Evolutionary conservation across 2,329 filamentous ascomycete species (phyloP).

Genomic region (Pestalotiopsis sp.): DNA sequence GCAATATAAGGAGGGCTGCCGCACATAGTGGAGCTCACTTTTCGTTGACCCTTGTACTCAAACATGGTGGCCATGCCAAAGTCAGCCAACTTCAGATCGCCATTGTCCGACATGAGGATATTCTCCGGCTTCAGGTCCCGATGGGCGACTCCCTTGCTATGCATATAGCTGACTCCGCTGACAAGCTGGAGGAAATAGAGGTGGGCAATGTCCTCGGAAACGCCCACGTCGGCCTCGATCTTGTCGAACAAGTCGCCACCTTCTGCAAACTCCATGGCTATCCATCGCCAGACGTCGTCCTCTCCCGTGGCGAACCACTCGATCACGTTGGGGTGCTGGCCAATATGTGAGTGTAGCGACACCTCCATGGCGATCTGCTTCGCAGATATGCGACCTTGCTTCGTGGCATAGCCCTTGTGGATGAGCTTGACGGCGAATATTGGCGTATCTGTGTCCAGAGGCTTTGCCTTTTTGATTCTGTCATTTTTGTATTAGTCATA

Average conservation of each 20-base stretch:
- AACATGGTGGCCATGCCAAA: slow-evolving; percentile 96
- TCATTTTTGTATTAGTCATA: slow-evolving; percentile 16
- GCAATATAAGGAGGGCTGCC: slow-evolving; percentile 97
- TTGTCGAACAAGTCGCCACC: slow-evolving; percentile 98
- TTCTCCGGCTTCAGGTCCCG: slow-evolving; percentile 94
- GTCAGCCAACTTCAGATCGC: slow-evolving; percentile 91
- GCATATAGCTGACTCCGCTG: slow-evolving; percentile 89
- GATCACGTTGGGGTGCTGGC: slow-evolving; percentile 90
- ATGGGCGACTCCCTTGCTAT: slow-evolving; percentile 92
- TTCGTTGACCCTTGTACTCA: slow-evolving; percentile 79
- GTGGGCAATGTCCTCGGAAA: slow-evolving; percentile 92
- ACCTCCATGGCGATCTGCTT: slow-evolving; percentile 94
- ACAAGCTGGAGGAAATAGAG: slow-evolving; percentile 94
- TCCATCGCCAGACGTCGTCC: slow-evolving; percentile 89
- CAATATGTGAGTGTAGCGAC: slow-evolving; percentile 83
- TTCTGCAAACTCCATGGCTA: slow-evolving; percentile 95
- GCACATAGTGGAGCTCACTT: slow-evolving; percentile 85
- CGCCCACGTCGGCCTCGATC: slow-evolving; percentile 95
- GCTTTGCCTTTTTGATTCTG: slow-evolving; percentile 91
- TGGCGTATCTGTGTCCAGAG: slow-evolving; percentile 65
- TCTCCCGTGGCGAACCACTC: slow-evolving; percentile 88
- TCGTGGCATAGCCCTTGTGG: slow-evolving; percentile 92
- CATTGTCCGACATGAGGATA: slow-evolving; percentile 80
- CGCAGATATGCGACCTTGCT: slow-evolving; percentile 81
- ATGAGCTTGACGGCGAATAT: slow-evolving; percentile 98